These are phyloP conservation scores for Saccharomycopsis sp. DNA, from an alignment of 805 yeast species.

Conservation along the genomic window DNA sequence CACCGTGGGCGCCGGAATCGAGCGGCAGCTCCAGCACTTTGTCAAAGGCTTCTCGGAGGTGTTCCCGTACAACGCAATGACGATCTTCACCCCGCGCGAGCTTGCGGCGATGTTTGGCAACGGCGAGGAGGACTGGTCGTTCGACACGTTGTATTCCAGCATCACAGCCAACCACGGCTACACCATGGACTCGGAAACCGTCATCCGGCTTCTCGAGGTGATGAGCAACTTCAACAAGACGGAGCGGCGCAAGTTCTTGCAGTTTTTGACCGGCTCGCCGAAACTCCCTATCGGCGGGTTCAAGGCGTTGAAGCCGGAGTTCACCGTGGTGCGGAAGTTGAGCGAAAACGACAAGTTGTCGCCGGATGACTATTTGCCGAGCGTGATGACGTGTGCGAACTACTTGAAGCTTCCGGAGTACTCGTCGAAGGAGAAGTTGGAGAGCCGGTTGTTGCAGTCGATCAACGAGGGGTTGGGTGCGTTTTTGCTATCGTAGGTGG, in stretches of 20 bases:
- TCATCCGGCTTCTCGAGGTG: conserved; percentile 54
- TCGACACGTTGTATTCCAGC: conserved; percentile 48
- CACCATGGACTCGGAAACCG: conserved; percentile 56
- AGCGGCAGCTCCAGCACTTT: conserved; percentile 59
- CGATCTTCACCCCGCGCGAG: conserved; percentile 70
- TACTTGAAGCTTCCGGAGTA: conserved; percentile 86
- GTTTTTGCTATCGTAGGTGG: conserved; percentile 65
- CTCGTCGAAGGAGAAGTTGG: conserved; percentile 54
- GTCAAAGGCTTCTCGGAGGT: conserved; percentile 75
- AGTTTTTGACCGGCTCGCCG: conserved; percentile 90
- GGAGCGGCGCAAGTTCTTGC: conserved; percentile 69
- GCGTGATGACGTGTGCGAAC: conserved; percentile 98
- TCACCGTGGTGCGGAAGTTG: conserved; percentile 81
- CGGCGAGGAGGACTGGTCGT: conserved; percentile 82
- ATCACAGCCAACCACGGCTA: conserved; percentile 90
- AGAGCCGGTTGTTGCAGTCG: conserved; percentile 55
- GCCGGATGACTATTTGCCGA: conserved; percentile 81
- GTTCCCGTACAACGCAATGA: conserved; percentile 68
- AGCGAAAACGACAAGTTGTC: conserved; percentile 56
- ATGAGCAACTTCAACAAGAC: conserved; percentile 45
- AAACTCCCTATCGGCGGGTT: conserved; percentile 92
- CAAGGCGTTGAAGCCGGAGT: conserved; percentile 67
- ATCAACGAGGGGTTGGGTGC: conserved; percentile 85
- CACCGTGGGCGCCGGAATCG: conserved; percentile 57
- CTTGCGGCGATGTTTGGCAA: conserved; percentile 66